phyloP scores from a whole-genome alignment of 306 rosid genomes.

The Cucumis hystrix region DNA sequence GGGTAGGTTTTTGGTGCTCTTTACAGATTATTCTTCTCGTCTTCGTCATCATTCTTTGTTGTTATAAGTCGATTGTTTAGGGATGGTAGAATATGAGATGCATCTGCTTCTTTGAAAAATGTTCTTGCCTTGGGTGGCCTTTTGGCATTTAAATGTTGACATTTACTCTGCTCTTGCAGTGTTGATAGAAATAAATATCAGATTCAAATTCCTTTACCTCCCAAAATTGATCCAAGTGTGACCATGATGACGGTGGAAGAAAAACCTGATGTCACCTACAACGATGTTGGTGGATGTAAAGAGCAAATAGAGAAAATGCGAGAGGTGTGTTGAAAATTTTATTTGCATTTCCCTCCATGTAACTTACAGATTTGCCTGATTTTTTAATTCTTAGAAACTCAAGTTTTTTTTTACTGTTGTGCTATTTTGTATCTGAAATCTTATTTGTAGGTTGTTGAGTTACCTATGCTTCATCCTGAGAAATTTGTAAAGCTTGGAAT shows the following conservation, averaged over 20 bases:
- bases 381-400: neutral
- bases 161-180: slow-evolving; percentile 33
- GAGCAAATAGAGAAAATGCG: slow-evolving; percentile 97
- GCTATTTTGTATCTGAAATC: slow-evolving; percentile 6
- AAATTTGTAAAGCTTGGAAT: slow-evolving; percentile 96
- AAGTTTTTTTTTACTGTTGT: neutral
- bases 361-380: neutral
- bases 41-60: neutral
- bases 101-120: neutral
- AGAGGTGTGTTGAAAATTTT: slow-evolving; percentile 36
- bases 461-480: slow-evolving; percentile 99
- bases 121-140: neutral
- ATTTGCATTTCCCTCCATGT: neutral
- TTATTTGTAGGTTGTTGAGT: slow-evolving; percentile 76
- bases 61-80: neutral
- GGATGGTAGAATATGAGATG: neutral
- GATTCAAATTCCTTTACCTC: slow-evolving; percentile 98
- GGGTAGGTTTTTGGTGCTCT: slow-evolving; percentile 43
- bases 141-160: neutral
- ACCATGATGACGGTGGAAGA: slow-evolving; percentile 99
- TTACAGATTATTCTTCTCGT: neutral
- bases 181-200: slow-evolving; percentile 97
- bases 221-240: slow-evolving; percentile 95
- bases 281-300: slow-evolving; percentile 97
- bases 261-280: slow-evolving; percentile 97